A percentile compares a stretch with the other conserved stretches of the same genome.
Conservation (phyloP, 345 rosid genomes). For the Eucalyptus grandis region DNA sequence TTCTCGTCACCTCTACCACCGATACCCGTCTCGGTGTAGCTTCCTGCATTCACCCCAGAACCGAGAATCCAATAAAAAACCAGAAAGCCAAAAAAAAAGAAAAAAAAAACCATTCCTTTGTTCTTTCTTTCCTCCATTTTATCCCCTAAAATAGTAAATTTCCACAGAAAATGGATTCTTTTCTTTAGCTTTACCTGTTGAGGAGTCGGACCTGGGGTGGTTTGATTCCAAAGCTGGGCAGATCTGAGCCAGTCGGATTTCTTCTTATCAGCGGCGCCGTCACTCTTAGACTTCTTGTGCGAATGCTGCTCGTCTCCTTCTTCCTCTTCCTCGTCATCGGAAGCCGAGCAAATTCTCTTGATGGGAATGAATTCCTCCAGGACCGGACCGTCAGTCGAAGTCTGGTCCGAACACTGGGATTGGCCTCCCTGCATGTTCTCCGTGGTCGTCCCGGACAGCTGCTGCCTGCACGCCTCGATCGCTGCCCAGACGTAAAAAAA, state of each 20-base stretch:
- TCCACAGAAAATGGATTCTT: background rate
- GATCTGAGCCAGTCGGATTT: conserved; percentile 98
- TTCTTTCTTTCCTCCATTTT: background rate
- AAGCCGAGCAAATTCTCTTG: conserved; percentile 19
- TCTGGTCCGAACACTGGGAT: conserved; percentile 82
- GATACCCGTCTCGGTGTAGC: conserved; percentile 27
- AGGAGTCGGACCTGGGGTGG: conserved; percentile 44
- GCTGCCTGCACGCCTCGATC: conserved; percentile 67
- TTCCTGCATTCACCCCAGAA: background rate
- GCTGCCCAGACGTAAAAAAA: conserved; percentile 19
- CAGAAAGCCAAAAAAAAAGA: background rate
- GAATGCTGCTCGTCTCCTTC: conserved; percentile 23
- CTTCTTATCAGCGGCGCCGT: conserved; percentile 19
- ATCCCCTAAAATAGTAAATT: background rate
- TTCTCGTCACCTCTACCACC: conserved; percentile 59
- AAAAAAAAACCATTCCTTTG: background rate
- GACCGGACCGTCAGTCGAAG: conserved; percentile 60
- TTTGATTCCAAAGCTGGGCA: conserved; percentile 85
- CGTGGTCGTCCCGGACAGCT: conserved; percentile 46
- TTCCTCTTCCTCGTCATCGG: conserved; percentile 6
- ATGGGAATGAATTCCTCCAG: conserved; percentile 79
- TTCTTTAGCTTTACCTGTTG: conserved; percentile 16
- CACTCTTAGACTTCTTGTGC: conserved; percentile 7
- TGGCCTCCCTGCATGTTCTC: conserved; percentile 43
- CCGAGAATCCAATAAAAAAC: background rate